Percentiles rank a stretch among this genome's conserved stretches.
phyloP scores from a whole-genome alignment of 345 rosid species.

The Eutrema heterophyllum region DNA sequence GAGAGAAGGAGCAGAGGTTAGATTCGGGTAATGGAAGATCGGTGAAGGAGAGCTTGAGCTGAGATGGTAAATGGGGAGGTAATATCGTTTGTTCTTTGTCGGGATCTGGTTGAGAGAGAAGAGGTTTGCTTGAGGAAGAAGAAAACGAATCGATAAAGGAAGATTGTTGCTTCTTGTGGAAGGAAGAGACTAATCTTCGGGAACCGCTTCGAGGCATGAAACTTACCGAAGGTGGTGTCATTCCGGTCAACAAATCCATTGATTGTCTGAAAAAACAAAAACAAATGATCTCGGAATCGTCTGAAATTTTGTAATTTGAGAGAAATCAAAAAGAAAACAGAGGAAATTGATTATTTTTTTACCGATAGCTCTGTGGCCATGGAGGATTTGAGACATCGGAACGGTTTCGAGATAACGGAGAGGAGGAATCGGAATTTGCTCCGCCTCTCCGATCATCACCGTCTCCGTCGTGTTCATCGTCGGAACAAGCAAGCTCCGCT shows the following conservation, averaged over 20 bases:
- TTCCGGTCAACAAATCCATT: slow-evolving; percentile 47
- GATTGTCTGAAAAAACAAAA: slow-evolving; percentile 32
- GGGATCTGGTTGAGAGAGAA: slow-evolving; percentile 30
- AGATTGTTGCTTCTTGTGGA: slow-evolving; percentile 29
- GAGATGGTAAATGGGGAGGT: slow-evolving; percentile 17
- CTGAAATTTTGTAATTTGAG: not conserved
- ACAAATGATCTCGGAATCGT: slow-evolving; percentile 1
- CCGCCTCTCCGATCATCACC: slow-evolving; percentile 20
- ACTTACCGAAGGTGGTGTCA: slow-evolving; percentile 45
- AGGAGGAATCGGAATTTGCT: slow-evolving; percentile 22
- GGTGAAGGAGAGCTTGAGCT: slow-evolving; percentile 32
- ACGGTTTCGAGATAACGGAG: slow-evolving; percentile 15
- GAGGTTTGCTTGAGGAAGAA: slow-evolving; percentile 38
- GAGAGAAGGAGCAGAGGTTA: slow-evolving; percentile 44
- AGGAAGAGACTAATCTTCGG: slow-evolving; percentile 28
- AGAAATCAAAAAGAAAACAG: not conserved
- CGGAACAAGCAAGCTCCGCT: slow-evolving; percentile 45
- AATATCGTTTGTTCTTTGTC: slow-evolving; percentile 32
- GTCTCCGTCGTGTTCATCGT: slow-evolving; percentile 33
- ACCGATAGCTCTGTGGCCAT: slow-evolving; percentile 87
- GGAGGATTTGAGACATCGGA: slow-evolving; percentile 22
- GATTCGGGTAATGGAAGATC: slow-evolving; percentile 25
- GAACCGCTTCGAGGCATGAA: slow-evolving; percentile 31
- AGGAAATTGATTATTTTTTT: slow-evolving; percentile 26
- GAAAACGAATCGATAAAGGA: slow-evolving; percentile 29